Evolutionary conservation across 768 basidiomycete species (phyloP), one percentile per base, ranked within the genome.

Genomic region (Exidia glandulosa): DNA sequence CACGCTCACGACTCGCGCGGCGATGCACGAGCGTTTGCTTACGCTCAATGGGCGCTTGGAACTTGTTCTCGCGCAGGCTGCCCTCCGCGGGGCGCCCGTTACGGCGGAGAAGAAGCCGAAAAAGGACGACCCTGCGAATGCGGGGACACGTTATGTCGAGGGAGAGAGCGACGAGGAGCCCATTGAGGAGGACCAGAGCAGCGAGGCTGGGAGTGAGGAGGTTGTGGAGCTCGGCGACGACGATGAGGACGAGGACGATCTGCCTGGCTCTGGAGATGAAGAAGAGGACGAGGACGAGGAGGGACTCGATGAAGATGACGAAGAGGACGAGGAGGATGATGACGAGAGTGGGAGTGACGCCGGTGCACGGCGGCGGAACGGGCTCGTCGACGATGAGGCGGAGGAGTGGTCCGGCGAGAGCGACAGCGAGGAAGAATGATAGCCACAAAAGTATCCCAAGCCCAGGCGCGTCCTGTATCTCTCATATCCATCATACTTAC

Each of bases 51-150:
- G 96, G 30, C 84, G 92, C 60, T 78, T 98, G 31, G 95, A 97
- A 68, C 89, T 94, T 77, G 90, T 96, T 27, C 79, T 97, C 56
- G 88, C 92, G 0, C 96, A 98, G 69, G 88, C 97, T 59, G 90
- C 94, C 69, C 80, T 94, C 74, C 83, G 94, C 25, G 83, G 88
- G 31, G 78, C 83, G 2, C 76, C 81, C 3, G 69, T 84, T 52
- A 71, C 76, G 16, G 72, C 77, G 16, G 74, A 73, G 59, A 71
- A 71, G 32, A 76, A 75, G 62, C 62, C 70, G 62, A 70, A 62
- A 69, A 74, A 67, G 68, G 71, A 47, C 70, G 68, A 70, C 57
- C 76, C 77, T 7, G 62, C 59, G 55, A 63, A 65, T 32, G 63
- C 74, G 66, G 71, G 79, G 56, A 72, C 70, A 61, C 73, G 77